Conservation (phyloP, 768 basidiomycete species). For the Russula foetens region DNA sequence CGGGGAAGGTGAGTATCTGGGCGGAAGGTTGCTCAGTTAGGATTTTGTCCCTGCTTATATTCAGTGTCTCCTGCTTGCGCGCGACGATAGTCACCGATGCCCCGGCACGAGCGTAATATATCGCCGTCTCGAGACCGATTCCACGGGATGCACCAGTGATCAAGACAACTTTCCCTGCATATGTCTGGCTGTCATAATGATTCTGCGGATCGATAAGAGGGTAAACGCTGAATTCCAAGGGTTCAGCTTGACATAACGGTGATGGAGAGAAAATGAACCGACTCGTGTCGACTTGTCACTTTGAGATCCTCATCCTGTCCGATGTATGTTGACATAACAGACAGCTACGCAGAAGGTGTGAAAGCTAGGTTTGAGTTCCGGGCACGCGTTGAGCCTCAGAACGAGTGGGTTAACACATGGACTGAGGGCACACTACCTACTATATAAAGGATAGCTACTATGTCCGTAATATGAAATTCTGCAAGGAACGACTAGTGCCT, state of each 20-base stretch:
- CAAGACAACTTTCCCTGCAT: conserved; percentile 20
- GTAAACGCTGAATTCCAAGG: neutral
- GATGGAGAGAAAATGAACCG: too few species aligned
- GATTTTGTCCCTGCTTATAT: neutral
- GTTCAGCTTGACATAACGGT: neutral
- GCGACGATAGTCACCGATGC: conserved; percentile 14
- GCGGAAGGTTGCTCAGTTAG: neutral
- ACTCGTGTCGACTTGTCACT: too few species aligned
- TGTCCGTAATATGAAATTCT: too few species aligned
- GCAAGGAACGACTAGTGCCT: too few species aligned
- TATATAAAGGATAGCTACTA: too few species aligned
- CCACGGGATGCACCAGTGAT: conserved; percentile 20
- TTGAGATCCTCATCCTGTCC: too few species aligned
- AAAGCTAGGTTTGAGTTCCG: too few species aligned
- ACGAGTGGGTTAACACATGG: too few species aligned
- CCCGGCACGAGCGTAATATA: conserved; percentile 16
- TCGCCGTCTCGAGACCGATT: conserved; percentile 17
- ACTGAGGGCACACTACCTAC: too few species aligned
- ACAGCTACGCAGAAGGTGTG: too few species aligned
- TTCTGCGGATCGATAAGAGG: conserved; percentile 1
- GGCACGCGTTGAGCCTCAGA: too few species aligned
- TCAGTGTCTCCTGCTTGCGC: conserved; percentile 1
- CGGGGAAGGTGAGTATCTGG: neutral
- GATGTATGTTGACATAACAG: too few species aligned
- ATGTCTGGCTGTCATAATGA: conserved; percentile 3